These are phyloP conservation scores for Colletotrichum zoysiae DNA, from an alignment of 2,329 filamentous ascomycete species.

Conservation along the genomic window DNA sequence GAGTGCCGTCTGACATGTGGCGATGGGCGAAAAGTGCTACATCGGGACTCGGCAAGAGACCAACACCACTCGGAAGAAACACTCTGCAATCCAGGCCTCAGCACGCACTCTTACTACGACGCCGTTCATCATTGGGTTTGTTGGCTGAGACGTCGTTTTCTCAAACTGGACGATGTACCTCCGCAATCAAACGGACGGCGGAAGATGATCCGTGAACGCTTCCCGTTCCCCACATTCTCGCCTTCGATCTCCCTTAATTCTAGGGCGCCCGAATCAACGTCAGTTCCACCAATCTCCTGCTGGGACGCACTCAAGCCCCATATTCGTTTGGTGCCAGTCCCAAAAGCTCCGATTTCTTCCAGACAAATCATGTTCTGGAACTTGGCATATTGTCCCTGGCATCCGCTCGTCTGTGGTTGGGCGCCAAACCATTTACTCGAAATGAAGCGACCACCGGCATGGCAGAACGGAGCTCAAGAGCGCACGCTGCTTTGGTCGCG, in stretches of 20 bases:
- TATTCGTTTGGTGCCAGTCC: slow-evolving; percentile 17
- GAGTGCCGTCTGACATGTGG: slow-evolving; percentile 14
- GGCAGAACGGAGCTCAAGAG: neutral
- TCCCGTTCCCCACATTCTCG: slow-evolving; percentile 39
- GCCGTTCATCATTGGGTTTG: slow-evolving; percentile 2
- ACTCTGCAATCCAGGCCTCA: slow-evolving; percentile 20
- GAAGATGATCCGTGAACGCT: slow-evolving; percentile 40
- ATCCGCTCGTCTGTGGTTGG: slow-evolving; percentile 8
- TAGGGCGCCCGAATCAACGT: slow-evolving; percentile 24
- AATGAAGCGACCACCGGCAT: slow-evolving; percentile 19
- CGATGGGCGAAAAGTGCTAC: slow-evolving; percentile 9
- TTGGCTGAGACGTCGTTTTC: slow-evolving; percentile 23
- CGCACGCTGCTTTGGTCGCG: neutral
- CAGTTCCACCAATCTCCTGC: slow-evolving; percentile 39
- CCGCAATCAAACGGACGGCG: slow-evolving; percentile 37
- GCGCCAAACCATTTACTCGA: slow-evolving; percentile 11
- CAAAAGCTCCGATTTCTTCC: slow-evolving; percentile 19
- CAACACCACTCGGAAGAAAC: slow-evolving; percentile 4
- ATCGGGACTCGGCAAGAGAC: slow-evolving; percentile 14
- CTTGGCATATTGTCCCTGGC: slow-evolving; percentile 34
- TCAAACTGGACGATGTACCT: slow-evolving; percentile 10
- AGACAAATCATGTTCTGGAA: slow-evolving; percentile 23
- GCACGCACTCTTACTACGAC: slow-evolving; percentile 14
- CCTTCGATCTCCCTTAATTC: slow-evolving; percentile 23
- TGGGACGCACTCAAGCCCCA: slow-evolving; percentile 11